A percentile compares a stretch with the other conserved stretches of the same genome.
Evolutionary conservation across 2,329 filamentous ascomycete species (phyloP).

Genomic region (Juglanconis sp.): DNA sequence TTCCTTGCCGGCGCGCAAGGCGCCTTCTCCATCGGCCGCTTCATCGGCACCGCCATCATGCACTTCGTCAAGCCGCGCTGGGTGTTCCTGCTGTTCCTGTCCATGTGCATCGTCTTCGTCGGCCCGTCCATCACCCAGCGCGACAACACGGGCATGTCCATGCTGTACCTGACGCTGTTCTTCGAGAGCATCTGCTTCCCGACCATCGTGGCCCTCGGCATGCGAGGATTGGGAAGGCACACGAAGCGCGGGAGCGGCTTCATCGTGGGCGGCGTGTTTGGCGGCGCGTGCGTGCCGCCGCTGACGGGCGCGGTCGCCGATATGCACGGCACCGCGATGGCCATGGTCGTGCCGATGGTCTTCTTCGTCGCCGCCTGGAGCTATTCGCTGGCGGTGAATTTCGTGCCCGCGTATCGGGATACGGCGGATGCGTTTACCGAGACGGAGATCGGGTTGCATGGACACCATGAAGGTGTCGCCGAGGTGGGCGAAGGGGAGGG

Average conservation of each 20-base stretch:
- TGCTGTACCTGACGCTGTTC: constrained; percentile 70
- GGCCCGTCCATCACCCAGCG: constrained; percentile 44
- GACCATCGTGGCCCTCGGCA: constrained; percentile 74
- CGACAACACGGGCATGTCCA: constrained; percentile 48
- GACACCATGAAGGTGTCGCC: constrained; percentile 4
- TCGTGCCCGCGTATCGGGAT: constrained; percentile 59
- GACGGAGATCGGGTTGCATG: constrained; percentile 39
- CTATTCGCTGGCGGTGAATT: constrained; percentile 63
- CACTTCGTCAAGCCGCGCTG: constrained; percentile 61
- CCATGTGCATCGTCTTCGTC: constrained; percentile 61
- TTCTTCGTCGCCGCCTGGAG: constrained; percentile 57
- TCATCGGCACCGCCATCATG: constrained; percentile 66
- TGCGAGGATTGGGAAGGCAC: constrained; percentile 71
- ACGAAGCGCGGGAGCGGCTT: constrained; percentile 74
- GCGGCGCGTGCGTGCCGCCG: constrained; percentile 72
- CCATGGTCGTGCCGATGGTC: constrained; percentile 63
- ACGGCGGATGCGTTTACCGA: constrained; percentile 58
- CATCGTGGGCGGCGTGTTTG: constrained; percentile 67
- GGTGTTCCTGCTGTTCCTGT: constrained; percentile 66
- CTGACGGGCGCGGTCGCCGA: constrained; percentile 68
- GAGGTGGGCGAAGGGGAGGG: constrained; percentile 10
- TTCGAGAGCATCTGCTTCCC: constrained; percentile 81
- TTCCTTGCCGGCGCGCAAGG: constrained; percentile 74
- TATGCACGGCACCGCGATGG: constrained; percentile 52
- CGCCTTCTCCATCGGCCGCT: constrained; percentile 69